Percentiles rank a stretch among this genome's conserved stretches.
phyloP scores from a whole-genome alignment of 768 basidiomycete species.

The Neoboletus magnificus region DNA sequence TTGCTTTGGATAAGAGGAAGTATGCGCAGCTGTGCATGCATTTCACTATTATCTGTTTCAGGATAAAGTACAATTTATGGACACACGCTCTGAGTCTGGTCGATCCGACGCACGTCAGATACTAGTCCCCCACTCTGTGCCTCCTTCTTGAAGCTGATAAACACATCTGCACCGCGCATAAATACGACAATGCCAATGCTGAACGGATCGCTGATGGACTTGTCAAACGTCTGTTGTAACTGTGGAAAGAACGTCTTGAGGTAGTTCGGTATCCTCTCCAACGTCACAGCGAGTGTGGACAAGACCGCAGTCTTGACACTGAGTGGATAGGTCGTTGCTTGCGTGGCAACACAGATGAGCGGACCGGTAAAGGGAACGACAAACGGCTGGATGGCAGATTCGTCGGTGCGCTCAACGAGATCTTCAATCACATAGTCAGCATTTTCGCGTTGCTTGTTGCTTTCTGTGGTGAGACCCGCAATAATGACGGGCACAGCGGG shows the following conservation, averaged over 20 bases:
- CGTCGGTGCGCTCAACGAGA: slow-evolving; percentile 85
- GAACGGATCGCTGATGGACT: slow-evolving; percentile 78
- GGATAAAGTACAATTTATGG: no score
- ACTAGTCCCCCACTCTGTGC: no score
- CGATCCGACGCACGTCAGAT: no score
- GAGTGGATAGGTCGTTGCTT: slow-evolving; percentile 72
- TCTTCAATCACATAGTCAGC: slow-evolving; percentile 97
- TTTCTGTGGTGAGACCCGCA: slow-evolving; percentile 34
- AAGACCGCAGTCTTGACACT: slow-evolving; percentile 93
- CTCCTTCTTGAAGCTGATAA: no score
- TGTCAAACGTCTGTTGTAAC: slow-evolving; percentile 93
- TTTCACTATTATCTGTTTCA: no score
- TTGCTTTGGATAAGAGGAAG: no score
- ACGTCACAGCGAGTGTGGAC: slow-evolving; percentile 77
- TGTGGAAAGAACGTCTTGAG: slow-evolving; percentile 99
- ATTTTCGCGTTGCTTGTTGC: slow-evolving; percentile 91
- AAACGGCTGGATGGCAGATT: slow-evolving; percentile 85
- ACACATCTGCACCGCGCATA: no score
- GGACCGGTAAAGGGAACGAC: slow-evolving; percentile 75
- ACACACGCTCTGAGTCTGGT: no score
- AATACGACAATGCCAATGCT: no score
- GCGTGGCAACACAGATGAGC: no score
- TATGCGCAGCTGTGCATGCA: no score
- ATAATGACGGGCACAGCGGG: slow-evolving; percentile 85
- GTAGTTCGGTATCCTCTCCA: slow-evolving; percentile 80